Evolutionary conservation across 2,329 filamentous ascomycete genomes (phyloP).

Genomic region (Diaporthe capsici): DNA sequence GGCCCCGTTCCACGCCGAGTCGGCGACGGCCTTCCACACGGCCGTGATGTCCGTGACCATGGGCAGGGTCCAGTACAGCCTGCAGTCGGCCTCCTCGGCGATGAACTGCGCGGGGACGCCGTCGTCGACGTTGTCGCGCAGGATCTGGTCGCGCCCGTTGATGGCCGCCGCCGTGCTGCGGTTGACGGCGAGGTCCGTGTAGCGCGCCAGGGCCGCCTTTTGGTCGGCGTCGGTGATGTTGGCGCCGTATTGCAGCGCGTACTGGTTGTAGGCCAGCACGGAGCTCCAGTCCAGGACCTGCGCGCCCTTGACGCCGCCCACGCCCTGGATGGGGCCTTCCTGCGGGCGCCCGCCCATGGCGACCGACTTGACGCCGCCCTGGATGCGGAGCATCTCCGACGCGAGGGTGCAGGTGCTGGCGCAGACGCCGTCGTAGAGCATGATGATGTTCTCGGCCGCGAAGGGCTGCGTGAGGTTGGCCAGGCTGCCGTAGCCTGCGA

Average conservation of each 20-base stretch:
- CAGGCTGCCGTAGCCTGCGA: slow-evolving; percentile 65
- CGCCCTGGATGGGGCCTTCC: slow-evolving; percentile 64
- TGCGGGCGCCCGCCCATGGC: slow-evolving; percentile 65
- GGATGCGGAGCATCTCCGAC: slow-evolving; percentile 65
- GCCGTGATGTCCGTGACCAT: slow-evolving; percentile 62
- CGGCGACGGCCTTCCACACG: slow-evolving; percentile 61
- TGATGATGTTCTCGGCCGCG: slow-evolving; percentile 68
- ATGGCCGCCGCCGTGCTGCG: slow-evolving; percentile 52
- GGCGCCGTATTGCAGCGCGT: slow-evolving; percentile 45
- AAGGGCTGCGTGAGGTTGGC: slow-evolving; percentile 67
- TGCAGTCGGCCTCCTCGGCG: slow-evolving; percentile 63
- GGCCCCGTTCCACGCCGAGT: slow-evolving; percentile 57
- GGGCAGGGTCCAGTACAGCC: slow-evolving; percentile 65
- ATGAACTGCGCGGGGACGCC: slow-evolving; percentile 63
- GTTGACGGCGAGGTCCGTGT: slow-evolving; percentile 50
- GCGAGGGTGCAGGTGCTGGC: slow-evolving; percentile 71
- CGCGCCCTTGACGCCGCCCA: slow-evolving; percentile 67
- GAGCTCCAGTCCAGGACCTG: slow-evolving; percentile 53
- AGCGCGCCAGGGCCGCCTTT: slow-evolving; percentile 49
- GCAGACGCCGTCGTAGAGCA: slow-evolving; percentile 72
- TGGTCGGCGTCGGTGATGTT: slow-evolving; percentile 49
- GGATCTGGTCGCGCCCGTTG: slow-evolving; percentile 58
- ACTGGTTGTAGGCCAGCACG: slow-evolving; percentile 48
- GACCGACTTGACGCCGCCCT: slow-evolving; percentile 67
- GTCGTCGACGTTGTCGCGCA: slow-evolving; percentile 53